Evolutionary conservation across 2,329 filamentous ascomycete genomes (phyloP).

Genomic region (Ophiostoma perfectum): DNA sequence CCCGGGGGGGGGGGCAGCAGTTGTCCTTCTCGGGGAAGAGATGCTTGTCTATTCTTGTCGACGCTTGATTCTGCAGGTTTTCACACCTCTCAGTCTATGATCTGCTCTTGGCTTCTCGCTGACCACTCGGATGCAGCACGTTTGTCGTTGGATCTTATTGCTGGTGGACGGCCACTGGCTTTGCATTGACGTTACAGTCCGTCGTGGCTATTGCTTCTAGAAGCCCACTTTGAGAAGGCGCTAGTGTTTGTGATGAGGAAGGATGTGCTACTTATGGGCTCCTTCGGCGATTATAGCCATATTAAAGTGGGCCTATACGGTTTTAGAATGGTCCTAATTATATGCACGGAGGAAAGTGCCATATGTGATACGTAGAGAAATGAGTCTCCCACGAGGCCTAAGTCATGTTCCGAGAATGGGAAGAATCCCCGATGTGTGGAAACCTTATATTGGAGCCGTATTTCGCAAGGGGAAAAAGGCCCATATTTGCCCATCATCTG

Average conservation of each 20-base stretch:
- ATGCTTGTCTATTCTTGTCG: neutral
- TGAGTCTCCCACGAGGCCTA: neutral
- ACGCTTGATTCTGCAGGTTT: neutral
- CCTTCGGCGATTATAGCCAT: neutral
- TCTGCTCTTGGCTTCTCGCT: neutral
- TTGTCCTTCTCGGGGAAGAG: neutral
- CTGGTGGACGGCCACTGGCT: neutral
- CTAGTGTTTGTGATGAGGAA: neutral
- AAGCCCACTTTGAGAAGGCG: neutral
- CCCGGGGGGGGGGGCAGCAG: neutral
- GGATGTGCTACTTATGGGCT: neutral
- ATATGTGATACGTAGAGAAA: neutral
- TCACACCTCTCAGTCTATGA: neutral
- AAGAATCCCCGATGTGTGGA: neutral
- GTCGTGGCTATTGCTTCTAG: neutral
- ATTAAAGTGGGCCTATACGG: neutral
- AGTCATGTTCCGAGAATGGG: neutral
- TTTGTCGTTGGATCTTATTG: neutral
- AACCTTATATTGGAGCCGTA: slow-evolving; percentile 1
- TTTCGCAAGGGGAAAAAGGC: neutral
- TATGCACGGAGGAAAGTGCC: neutral
- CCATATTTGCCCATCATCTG: neutral
- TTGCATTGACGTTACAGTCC: neutral
- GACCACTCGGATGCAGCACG: neutral
- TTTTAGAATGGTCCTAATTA: neutral